These are phyloP conservation scores for Intubia oerlemansii DNA, from an alignment of 2,329 filamentous ascomycete species.

Conservation along the genomic window DNA sequence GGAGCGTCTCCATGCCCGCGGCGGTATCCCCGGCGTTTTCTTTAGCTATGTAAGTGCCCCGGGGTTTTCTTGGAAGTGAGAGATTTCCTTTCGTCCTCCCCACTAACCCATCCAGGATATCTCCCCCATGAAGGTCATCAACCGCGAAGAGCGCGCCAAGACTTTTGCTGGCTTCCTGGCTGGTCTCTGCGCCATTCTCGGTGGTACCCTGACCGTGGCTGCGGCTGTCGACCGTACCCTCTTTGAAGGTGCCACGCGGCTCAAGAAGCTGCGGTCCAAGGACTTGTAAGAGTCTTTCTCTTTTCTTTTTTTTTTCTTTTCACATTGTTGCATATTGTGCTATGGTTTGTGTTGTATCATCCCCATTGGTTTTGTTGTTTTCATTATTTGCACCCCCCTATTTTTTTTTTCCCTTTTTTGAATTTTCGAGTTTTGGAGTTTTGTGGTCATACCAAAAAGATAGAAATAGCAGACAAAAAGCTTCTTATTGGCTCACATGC, in stretches of 20 bases:
- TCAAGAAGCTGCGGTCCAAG: conserved; percentile 69
- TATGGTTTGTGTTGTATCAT: not conserved
- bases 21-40: conserved; percentile 92
- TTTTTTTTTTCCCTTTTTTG: not conserved
- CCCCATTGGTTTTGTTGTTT: not conserved
- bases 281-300: conserved; percentile 20
- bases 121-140: conserved; percentile 98
- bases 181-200: conserved; percentile 83
- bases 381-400: not conserved
- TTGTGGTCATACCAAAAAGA: too few relatives aligned
- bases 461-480: too few relatives aligned
- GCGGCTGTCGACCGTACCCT: conserved; percentile 79
- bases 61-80: not conserved
- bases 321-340: not conserved
- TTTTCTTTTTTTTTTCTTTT: conserved; percentile 1
- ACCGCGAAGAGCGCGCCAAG: conserved; percentile 77
- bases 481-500: too few relatives aligned
- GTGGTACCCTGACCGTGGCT: conserved; percentile 86
- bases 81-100: not conserved
- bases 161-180: conserved; percentile 83
- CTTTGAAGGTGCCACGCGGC: conserved; percentile 66
- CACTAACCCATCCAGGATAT: conserved; percentile 44
- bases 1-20: conserved; percentile 71
- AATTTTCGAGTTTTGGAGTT: not conserved
- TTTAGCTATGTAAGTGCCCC: conserved; percentile 77